phyloP scores from a whole-genome alignment of 2,329 filamentous ascomycete species.

The Escovopsis sp. region DNA sequence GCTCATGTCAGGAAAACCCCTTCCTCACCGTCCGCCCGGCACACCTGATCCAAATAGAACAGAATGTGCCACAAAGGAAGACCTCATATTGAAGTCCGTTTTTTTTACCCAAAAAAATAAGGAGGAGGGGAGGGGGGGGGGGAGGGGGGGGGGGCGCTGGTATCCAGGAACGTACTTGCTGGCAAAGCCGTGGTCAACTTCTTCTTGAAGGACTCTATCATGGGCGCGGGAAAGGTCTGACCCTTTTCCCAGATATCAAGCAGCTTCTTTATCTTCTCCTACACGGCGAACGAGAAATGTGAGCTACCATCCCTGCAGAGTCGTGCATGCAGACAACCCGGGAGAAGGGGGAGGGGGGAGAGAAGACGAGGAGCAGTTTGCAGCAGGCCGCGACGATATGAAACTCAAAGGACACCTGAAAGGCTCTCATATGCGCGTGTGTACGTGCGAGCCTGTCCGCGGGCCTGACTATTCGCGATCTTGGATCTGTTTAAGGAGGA shows the following conservation, averaged over 20 bases:
- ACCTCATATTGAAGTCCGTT: too few species aligned
- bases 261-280: constrained; percentile 89
- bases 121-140: background rate
- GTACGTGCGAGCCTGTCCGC: too few species aligned
- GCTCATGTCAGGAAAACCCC: constrained; percentile 23
- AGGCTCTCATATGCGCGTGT: too few species aligned
- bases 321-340: constrained; percentile 6
- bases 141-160: background rate
- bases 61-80: too few species aligned
- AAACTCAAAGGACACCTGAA: constrained; percentile 5
- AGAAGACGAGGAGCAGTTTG: too few species aligned
- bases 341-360: too few species aligned
- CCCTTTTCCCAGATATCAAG: constrained; percentile 97
- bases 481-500: too few species aligned
- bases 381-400: constrained; percentile 12
- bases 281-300: constrained; percentile 31
- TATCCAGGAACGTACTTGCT: constrained; percentile 42
- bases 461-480: too few species aligned
- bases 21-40: too few species aligned
- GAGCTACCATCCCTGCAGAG: constrained; percentile 17
- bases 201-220: constrained; percentile 72
- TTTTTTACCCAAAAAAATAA: background rate
- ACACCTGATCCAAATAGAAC: background rate
- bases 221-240: constrained; percentile 67
- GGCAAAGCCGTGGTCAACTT: constrained; percentile 49